A percentile compares a stretch with the other conserved stretches of the same genome.
Conservation (phyloP, 352 stramenopile genomes). For the Globisporangium paddicum region DNA sequence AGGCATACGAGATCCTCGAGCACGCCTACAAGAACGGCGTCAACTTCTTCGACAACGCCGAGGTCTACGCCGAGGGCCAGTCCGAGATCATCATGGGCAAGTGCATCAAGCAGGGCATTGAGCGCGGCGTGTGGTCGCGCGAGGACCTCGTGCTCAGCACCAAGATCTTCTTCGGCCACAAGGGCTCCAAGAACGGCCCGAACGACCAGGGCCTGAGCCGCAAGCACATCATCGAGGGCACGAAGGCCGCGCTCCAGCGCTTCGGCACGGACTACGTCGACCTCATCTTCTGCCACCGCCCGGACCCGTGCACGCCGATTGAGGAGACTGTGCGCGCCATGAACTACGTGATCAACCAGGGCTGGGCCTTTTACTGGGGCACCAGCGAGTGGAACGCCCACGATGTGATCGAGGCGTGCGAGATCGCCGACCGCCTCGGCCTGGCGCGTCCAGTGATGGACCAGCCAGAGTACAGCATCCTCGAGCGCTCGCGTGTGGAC, state of each 20-base stretch:
- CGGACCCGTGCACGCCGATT: constrained; percentile 24
- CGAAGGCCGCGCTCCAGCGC: constrained; percentile 30
- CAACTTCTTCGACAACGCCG: constrained; percentile 60
- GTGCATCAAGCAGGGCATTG: constrained; percentile 19
- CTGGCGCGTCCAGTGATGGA: constrained; percentile 31
- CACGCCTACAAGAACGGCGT: constrained; percentile 32
- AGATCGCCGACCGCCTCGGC: constrained; percentile 30
- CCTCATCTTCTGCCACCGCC: constrained; percentile 42
- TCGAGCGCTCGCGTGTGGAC: constrained; percentile 46
- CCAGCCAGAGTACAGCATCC: constrained; percentile 57
- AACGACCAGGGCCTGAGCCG: constrained; percentile 26
- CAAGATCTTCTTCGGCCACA: constrained; percentile 64
- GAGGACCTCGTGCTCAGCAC: constrained; percentile 58
- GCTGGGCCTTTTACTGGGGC: constrained; percentile 41
- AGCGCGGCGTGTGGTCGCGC: constrained; percentile 18
- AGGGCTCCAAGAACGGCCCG: constrained; percentile 17
- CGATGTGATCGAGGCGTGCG: constrained; percentile 46
- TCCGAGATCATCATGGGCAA: constrained; percentile 29
- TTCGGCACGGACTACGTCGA: constrained; percentile 42
- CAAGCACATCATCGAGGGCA: constrained; percentile 47
- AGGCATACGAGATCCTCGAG: constrained; percentile 27
- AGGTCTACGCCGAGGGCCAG: constrained; percentile 25
- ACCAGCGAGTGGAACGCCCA: constrained; percentile 46
- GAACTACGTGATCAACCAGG: constrained; percentile 34
- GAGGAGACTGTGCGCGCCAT: constrained; percentile 43